phyloP scores from a whole-genome alignment of 768 basidiomycete species.

The Coprinopsis marcescibilis region DNA sequence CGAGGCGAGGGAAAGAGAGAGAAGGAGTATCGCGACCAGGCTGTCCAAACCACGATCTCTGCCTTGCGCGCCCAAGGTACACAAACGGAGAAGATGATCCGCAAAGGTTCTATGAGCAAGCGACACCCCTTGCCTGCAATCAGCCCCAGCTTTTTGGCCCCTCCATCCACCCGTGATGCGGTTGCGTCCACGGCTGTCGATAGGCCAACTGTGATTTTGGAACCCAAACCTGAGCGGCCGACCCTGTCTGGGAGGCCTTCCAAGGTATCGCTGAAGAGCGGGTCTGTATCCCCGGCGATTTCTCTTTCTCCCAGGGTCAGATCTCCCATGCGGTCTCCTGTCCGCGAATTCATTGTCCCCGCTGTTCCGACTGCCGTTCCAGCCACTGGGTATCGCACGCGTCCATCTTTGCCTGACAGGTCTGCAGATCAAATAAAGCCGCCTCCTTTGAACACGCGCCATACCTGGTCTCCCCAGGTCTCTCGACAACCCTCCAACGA shows the following conservation, averaged over 20 bases:
- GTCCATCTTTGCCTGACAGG: conserved; percentile 11
- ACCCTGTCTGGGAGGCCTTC: neutral
- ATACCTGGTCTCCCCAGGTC: conserved; percentile 20
- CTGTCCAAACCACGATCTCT: conserved; percentile 56
- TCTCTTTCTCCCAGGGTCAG: conserved; percentile 9
- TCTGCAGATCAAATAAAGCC: conserved; percentile 10
- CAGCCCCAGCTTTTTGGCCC: conserved; percentile 1
- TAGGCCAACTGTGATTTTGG: neutral
- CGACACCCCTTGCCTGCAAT: neutral
- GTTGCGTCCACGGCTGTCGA: neutral
- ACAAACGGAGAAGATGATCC: neutral
- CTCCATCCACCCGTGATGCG: conserved; percentile 2
- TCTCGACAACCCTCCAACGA: conserved; percentile 45
- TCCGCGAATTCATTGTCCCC: conserved; percentile 21
- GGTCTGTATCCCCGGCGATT: neutral
- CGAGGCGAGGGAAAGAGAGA: conserved; percentile 30
- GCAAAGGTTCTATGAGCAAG: neutral
- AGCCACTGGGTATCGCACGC: conserved; percentile 1
- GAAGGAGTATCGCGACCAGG: conserved; percentile 56
- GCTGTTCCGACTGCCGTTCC: conserved; percentile 15
- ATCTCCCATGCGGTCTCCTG: conserved; percentile 20
- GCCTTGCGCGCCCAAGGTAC: conserved; percentile 29
- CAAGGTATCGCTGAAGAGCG: conserved; percentile 1
- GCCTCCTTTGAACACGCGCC: conserved; percentile 6
- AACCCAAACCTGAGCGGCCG: neutral